Conservation (phyloP, 2,329 filamentous ascomycete genomes). For the Phaeomoniella chlamydospora region DNA sequence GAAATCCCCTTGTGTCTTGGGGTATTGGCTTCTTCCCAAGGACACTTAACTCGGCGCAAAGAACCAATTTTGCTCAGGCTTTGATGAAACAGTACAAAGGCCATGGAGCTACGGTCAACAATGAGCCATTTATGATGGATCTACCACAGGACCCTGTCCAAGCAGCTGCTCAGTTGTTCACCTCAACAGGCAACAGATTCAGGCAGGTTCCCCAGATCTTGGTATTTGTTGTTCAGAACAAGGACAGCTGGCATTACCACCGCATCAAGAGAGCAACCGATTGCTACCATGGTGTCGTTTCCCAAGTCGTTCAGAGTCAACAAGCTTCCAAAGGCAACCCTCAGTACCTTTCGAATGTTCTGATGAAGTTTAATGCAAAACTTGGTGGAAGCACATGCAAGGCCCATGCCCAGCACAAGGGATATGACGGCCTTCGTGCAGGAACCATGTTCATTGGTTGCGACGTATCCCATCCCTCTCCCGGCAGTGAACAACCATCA, state of each 20-base stretch:
- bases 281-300: slow-evolving; percentile 67
- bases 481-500: slow-evolving; percentile 53
- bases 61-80: slow-evolving; percentile 39
- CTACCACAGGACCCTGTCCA: slow-evolving; percentile 31
- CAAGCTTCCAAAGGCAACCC: slow-evolving; percentile 56
- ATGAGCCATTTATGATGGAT: slow-evolving; percentile 29
- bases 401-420: slow-evolving; percentile 17
- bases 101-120: slow-evolving; percentile 43
- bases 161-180: slow-evolving; percentile 41
- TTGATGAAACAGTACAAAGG: slow-evolving; percentile 47
- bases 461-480: slow-evolving; percentile 74
- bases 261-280: slow-evolving; percentile 83
- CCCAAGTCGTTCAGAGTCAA: slow-evolving; percentile 61
- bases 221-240: slow-evolving; percentile 61
- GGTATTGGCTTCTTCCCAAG: slow-evolving; percentile 48
- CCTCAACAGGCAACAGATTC: slow-evolving; percentile 37
- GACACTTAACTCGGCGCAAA: slow-evolving; percentile 22
- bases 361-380: slow-evolving; percentile 96
- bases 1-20: slow-evolving; percentile 53
- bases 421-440: slow-evolving; percentile 15
- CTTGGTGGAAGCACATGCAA: slow-evolving; percentile 65
- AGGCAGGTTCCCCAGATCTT: slow-evolving; percentile 56
- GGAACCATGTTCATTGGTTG: slow-evolving; percentile 65
- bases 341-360: slow-evolving; percentile 87
- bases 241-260: slow-evolving; percentile 59